Conservation (phyloP, 495 filamentous ascomycete genomes). For the Tetracladium setigerum region DNA sequence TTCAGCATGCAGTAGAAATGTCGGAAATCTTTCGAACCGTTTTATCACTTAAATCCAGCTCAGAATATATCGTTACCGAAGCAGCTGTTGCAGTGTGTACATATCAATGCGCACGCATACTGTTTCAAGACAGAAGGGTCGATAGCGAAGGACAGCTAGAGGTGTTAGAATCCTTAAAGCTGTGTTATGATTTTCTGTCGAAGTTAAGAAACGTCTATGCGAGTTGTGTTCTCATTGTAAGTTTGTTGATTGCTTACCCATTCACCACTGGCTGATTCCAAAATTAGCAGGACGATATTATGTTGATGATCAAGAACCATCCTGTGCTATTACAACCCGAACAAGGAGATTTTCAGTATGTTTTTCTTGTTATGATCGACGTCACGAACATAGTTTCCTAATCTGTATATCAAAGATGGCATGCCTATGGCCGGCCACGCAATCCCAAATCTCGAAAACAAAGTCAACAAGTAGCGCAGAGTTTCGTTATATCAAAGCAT, state of each 20-base stretch:
- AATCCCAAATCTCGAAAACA: too few relatives aligned
- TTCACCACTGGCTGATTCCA: too few relatives aligned
- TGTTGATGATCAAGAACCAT: constrained; percentile 3
- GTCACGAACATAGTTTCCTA: not conserved
- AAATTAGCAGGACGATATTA: not conserved
- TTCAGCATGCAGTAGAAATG: constrained; percentile 40
- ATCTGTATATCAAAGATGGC: too few relatives aligned
- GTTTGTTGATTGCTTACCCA: too few relatives aligned
- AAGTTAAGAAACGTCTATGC: too few relatives aligned
- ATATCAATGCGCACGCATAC: constrained; percentile 36
- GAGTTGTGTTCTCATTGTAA: too few relatives aligned
- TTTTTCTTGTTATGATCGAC: not conserved
- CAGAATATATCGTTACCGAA: constrained; percentile 34
- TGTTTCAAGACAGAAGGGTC: constrained; percentile 19
- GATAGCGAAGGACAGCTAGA: constrained; percentile 16
- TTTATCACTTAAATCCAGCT: constrained; percentile 27
- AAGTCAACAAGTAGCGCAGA: too few relatives aligned
- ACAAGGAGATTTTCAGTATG: not conserved
- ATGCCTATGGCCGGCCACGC: too few relatives aligned
- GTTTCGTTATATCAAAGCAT: too few relatives aligned
- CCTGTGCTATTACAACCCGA: constrained; percentile 1
- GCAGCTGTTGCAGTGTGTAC: constrained; percentile 40
- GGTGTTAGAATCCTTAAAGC: not conserved
- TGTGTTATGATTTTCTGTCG: too few relatives aligned
- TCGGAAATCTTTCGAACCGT: constrained; percentile 37